Conservation (phyloP, 2,329 filamentous ascomycete genomes). For the Arthrinium phaeospermum region DNA sequence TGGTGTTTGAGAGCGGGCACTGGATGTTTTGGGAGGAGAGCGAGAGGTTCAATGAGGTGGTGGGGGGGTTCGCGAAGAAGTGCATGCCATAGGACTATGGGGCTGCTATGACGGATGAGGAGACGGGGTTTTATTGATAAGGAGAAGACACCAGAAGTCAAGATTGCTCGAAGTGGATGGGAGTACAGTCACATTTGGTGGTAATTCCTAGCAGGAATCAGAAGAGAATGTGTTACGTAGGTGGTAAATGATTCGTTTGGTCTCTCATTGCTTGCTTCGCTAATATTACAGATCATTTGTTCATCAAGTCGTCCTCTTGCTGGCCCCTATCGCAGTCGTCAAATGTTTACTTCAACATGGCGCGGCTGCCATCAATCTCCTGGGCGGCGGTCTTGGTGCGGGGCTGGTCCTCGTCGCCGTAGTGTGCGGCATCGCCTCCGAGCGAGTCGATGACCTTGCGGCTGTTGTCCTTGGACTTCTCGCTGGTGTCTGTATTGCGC, state of each 20-base stretch:
- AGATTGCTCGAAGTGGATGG: neutral
- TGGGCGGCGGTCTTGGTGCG: slow-evolving; percentile 48
- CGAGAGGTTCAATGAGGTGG: slow-evolving; percentile 42
- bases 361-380: slow-evolving; percentile 45
- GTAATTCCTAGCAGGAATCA: neutral
- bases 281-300: neutral
- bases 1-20: slow-evolving; percentile 44
- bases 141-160: neutral
- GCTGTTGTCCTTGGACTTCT: slow-evolving; percentile 51
- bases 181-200: neutral
- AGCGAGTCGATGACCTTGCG: slow-evolving; percentile 46
- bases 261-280: neutral
- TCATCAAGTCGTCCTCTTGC: neutral
- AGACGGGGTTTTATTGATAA: too few relatives aligned
- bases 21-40: slow-evolving; percentile 50
- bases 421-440: slow-evolving; percentile 47
- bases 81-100: neutral
- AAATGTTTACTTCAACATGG: slow-evolving; percentile 25
- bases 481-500: slow-evolving; percentile 45
- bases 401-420: slow-evolving; percentile 47
- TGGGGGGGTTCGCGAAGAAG: slow-evolving; percentile 38
- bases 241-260: neutral
- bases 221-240: too few relatives aligned
- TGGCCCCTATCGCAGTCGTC: slow-evolving; percentile 17
- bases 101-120: too few relatives aligned